Percentiles rank a stretch among this genome's conserved stretches.
These are phyloP conservation scores for Aaosphaeria pasadenensis DNA, from an alignment of 2,329 filamentous ascomycete genomes.

Conservation along the genomic window DNA sequence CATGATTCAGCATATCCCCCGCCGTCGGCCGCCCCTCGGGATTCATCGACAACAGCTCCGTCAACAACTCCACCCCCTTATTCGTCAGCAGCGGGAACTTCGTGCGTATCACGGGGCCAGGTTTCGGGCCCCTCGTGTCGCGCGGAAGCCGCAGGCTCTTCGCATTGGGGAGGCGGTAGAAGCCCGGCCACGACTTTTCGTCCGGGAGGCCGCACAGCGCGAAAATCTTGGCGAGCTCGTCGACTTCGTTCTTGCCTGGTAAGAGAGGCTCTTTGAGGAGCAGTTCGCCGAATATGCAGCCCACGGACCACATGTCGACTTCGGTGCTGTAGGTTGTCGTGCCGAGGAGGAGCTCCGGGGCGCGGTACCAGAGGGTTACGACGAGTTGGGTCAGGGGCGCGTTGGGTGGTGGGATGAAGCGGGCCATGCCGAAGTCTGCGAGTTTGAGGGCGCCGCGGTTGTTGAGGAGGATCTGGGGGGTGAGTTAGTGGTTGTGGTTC, in stretches of 20 bases:
- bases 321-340: constrained; percentile 69
- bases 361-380: constrained; percentile 95
- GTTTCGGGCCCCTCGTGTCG: constrained; percentile 27
- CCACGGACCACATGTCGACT: constrained; percentile 94
- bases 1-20: constrained; percentile 69
- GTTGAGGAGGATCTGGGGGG: constrained; percentile 93
- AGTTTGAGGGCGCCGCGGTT: constrained; percentile 94
- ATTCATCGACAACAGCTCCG: constrained; percentile 69
- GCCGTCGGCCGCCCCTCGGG: constrained; percentile 70
- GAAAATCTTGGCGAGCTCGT: constrained; percentile 79
- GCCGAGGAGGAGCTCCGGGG: constrained; percentile 86
- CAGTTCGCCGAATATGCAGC: constrained; percentile 93
- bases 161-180: constrained; percentile 83
- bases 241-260: constrained; percentile 88
- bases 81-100: constrained; percentile 79
- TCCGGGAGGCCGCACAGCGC: constrained; percentile 83
- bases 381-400: constrained; percentile 86
- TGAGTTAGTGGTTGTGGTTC: background rate
- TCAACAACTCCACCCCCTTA: constrained; percentile 69
- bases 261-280: constrained; percentile 78
- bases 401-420: constrained; percentile 68
- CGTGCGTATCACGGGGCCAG: constrained; percentile 61
- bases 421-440: constrained; percentile 97
- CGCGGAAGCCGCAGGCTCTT: constrained; percentile 66
- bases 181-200: constrained; percentile 79